Evolutionary conservation across 2,329 filamentous ascomycete genomes (phyloP).

Genomic region (Beauveria varroae): DNA sequence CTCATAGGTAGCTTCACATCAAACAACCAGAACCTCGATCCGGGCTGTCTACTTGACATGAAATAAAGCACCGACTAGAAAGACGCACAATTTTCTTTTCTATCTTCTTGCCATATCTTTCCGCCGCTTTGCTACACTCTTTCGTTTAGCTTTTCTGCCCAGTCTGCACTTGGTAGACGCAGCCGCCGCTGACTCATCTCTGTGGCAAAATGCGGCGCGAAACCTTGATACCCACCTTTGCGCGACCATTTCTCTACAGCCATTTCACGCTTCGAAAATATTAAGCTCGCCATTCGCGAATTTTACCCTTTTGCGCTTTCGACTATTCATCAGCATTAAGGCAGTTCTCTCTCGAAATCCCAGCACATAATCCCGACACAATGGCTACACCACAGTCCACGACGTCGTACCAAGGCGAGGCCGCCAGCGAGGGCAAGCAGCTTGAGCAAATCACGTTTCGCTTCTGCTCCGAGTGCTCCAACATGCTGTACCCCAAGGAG

Average conservation of each 20-base stretch:
- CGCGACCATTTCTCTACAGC: background rate
- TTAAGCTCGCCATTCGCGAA: background rate
- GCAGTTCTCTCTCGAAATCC: background rate
- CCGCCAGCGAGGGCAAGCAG: constrained; percentile 36
- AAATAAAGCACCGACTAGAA: no score
- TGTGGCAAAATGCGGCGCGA: background rate
- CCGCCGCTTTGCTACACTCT: no score
- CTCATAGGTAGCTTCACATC: no score
- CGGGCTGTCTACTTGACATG: no score
- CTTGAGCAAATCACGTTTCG: constrained; percentile 86
- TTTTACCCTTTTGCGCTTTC: background rate
- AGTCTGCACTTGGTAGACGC: background rate
- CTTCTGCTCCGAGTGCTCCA: constrained; percentile 98
- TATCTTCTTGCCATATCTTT: no score
- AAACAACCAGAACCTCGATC: no score
- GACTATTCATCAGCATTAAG: background rate
- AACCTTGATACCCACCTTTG: background rate
- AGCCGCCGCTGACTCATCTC: background rate
- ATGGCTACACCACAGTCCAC: constrained; percentile 55
- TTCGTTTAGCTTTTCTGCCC: no score
- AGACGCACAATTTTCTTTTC: no score
- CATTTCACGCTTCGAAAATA: background rate
- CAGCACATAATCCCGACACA: constrained; percentile 9
- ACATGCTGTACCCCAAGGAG: constrained; percentile 96
- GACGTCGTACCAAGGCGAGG: constrained; percentile 32